Evolutionary conservation across 768 basidiomycete species (phyloP), one percentile per base, ranked within the genome.

Genomic region (Panus rudis): DNA sequence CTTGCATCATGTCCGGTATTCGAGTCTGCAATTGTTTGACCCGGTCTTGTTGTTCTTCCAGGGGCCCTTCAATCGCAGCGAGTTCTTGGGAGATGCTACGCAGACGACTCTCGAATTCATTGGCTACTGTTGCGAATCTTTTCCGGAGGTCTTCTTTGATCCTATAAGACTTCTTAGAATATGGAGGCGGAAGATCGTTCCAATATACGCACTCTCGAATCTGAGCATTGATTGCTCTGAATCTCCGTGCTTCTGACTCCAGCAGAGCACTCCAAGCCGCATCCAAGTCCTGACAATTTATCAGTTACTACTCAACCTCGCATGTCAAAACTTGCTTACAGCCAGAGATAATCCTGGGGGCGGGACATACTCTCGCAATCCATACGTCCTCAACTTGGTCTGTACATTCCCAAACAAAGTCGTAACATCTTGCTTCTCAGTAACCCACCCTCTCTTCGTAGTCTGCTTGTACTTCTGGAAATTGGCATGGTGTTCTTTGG

Each of bases 321-420:
- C 20, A 19, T 10, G 12, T n/a, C 3, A 35, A 10, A 37, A 17
- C 33, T 31, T 4, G 58, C 73, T 38, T 48, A 79, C 80, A 26
- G 71, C 65, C 23, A 83, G 70, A 19, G 79, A 66, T 16, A 92
- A 64, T 2, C 88, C 92, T 3, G 63, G 58, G 2, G 81, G 78
- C 11, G 96, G 92, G 19, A 82, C 71, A 61, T 93, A 98, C 54
- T 88, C 80, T 46, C 79, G 71, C 52, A 99, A 59, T 8, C 83
- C 79, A 66, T 98, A 98, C 19, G 93, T 98, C 62, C 74, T 77
- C 43, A 98, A 67, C 63, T 98, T 97, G 1, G 91, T 94, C 61
- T 92, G 89, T 22, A 99, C 82, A 56, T 96, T 94, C 3, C 87
- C 83, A 50, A 97, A 89, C 12, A 97, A 73, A 1, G 86, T 88